Base-by-base conservation (phyloP, 225 moss, liverwort and hornwort genomes). In the Takakia lepidozioides region DNA sequence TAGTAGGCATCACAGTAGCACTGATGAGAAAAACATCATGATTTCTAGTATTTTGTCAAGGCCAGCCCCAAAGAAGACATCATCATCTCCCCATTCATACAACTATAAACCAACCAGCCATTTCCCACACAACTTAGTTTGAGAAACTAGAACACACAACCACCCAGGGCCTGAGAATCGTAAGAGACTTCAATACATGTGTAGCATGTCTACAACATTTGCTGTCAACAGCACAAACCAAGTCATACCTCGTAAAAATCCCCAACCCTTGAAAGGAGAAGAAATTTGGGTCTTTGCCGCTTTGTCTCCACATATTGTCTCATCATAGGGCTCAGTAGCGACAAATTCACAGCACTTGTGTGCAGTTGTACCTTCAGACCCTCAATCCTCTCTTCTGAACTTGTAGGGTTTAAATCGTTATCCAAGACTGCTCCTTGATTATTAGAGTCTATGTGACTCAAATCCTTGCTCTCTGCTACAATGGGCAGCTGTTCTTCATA, bases 241-340 rank as follows among this genome's bases (percentile, higher is more conserved):
- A n/a, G n/a, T n/a, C 49, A 13, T 72, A 84, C 84, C 84, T 84
- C 80, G 29, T 75, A 84, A 56, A 84, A 84, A 53, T 80, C 80
- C 49, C 81, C 76, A 2, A 76, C 67, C 60, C 73, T 80, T 54
- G 73, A 85, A 27, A 85, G 76, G 30, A 85, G 70, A 46, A 85
- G 61, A 34, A 70, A 81, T 50, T 71, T 76, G 39, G 76, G 64
- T 52, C 67, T 61, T 59, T 76, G 84, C 52, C 80, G 76, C 60
- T 84, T 84, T 43, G 76, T 80, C 58, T 84, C 84, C 46, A 81
- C 84, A 39, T 84, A 84, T 49, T 84, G 84, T 48, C 70, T 81
- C 81, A 85, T 80, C 81, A 81, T 85, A 8, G 76, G 81, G 66
- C 80, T 81, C 65, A 85, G 53, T 18, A 76, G 42, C 9, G 68